A percentile compares a stretch with the other conserved stretches of the same genome.
phyloP scores from a whole-genome alignment of 495 filamentous ascomycete species.

The Penicillium soppii region DNA sequence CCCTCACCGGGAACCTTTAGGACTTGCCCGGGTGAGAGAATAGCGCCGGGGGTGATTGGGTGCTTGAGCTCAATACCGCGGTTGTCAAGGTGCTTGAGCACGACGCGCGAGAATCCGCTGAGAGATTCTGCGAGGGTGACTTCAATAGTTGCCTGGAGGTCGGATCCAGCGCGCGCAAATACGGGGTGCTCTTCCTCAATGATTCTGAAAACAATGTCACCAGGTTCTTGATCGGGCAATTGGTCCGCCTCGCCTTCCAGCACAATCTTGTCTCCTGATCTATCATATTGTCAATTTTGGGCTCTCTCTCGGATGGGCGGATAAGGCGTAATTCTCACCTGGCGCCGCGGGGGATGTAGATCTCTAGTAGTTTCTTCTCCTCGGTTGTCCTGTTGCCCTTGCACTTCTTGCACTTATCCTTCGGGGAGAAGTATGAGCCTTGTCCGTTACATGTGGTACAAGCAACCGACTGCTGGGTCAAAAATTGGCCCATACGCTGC shows the following conservation, averaged over 20 bases:
- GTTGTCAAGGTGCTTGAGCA: conserved; percentile 90
- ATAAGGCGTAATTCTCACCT: conserved; percentile 37
- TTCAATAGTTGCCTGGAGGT: conserved; percentile 75
- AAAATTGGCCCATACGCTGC: conserved; percentile 74
- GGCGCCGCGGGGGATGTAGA: conserved; percentile 91
- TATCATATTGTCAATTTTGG: conserved; percentile 25
- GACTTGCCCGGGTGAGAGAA: conserved; percentile 77
- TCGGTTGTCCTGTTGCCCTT: conserved; percentile 80
- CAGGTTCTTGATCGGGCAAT: conserved; percentile 83
- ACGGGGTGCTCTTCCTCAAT: conserved; percentile 76
- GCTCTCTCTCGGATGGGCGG: not conserved
- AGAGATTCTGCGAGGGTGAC: conserved; percentile 83
- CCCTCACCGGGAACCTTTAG: conserved; percentile 85
- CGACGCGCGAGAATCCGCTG: conserved; percentile 84
- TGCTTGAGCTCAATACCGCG: conserved; percentile 82
- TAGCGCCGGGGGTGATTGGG: conserved; percentile 63
- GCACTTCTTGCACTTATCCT: conserved; percentile 98
- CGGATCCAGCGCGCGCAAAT: conserved; percentile 78
- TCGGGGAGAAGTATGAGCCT: conserved; percentile 83
- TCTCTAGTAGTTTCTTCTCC: conserved; percentile 88
- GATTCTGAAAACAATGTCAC: conserved; percentile 87
- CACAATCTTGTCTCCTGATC: conserved; percentile 84
- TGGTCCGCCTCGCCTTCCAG: conserved; percentile 95
- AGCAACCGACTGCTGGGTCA: conserved; percentile 68
- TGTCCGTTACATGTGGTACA: conserved; percentile 80